Evolutionary conservation across 148 eudicot species (phyloP), one percentile per base, ranked within the genome.

Genomic region (Camellia granthamiana): DNA sequence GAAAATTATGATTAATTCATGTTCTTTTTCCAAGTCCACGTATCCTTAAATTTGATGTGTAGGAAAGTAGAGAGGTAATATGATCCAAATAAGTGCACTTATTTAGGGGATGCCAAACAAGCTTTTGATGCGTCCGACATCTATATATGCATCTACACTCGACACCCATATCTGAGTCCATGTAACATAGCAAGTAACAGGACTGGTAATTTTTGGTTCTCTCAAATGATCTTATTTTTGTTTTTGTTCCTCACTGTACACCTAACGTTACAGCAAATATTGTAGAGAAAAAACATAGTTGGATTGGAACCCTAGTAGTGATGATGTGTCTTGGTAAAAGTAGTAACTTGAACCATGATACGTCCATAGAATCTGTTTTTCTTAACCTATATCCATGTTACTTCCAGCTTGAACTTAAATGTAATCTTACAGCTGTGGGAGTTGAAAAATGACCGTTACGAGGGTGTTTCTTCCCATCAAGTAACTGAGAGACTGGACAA

Each of bases 401-500:
- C 49, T 77, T 43, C 46, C 59, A 69, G 55, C 11, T 46, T 78
- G 54, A 69, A 73, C 65, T 73, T 59, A 44, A 41, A 3, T 75
- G 38, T 63, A 7, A 78, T 44, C 12, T 75, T 81, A 61, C 97
- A 94, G 98, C 87, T 90, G 21, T 74, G 86, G 84, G 85, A 84
- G 70, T 72, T 85, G 71, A 79, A 82, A 79, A 77, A 65, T 30
- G 85, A 84, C 7, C 59, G 56, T 30, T 19, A 11, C 49, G 74
- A 44, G 65, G 42, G 42, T 1, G 58, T n/a, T 9, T 62, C 77
- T 49, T 61, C 84, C 6, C 18, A 60, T 56, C 77, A 72, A 72
- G 7, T 30, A 54, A 70, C 75, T 18, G 42, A 69, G 15, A 49
- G 21, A 75, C 71, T 49, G 30, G 84, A 84, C 41, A 42, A 74